phyloP scores from a whole-genome alignment of 495 filamentous ascomycete genomes.

The Endocarpon pusillum region DNA sequence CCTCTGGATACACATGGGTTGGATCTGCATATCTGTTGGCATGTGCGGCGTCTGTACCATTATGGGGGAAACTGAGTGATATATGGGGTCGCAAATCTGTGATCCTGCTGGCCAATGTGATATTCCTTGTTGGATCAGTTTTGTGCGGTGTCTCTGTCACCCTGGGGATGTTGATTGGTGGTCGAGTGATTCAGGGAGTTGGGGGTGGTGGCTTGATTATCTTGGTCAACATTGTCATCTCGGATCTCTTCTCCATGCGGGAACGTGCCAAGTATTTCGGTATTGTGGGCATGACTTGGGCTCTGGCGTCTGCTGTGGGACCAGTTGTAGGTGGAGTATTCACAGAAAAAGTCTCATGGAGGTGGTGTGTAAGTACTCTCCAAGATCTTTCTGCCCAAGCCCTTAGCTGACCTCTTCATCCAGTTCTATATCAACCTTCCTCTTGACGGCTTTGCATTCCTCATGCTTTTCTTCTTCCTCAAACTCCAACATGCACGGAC shows the following conservation, averaged over 20 bases:
- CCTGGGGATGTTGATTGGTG: constrained; percentile 59
- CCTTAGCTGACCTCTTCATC: too few relatives aligned
- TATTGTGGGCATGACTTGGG: constrained; percentile 55
- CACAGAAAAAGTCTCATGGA: constrained; percentile 32
- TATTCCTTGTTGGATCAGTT: constrained; percentile 65
- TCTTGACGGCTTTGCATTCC: constrained; percentile 50
- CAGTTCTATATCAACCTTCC: constrained; percentile 56
- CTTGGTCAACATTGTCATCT: constrained; percentile 66
- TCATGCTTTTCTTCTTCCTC: constrained; percentile 51
- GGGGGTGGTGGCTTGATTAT: constrained; percentile 68
- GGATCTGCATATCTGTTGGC: constrained; percentile 54
- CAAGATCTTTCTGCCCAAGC: too few relatives aligned
- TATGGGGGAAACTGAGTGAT: constrained; percentile 74
- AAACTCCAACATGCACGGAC: constrained; percentile 64
- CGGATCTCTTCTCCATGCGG: constrained; percentile 62
- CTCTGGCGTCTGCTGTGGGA: constrained; percentile 46
- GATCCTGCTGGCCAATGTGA: constrained; percentile 47
- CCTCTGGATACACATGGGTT: constrained; percentile 63
- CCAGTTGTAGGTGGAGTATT: constrained; percentile 52
- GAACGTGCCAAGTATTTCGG: constrained; percentile 47
- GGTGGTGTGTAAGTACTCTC: constrained; percentile 31
- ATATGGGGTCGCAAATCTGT: constrained; percentile 78
- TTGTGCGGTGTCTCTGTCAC: constrained; percentile 48
- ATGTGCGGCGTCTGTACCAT: constrained; percentile 47
- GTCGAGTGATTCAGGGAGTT: constrained; percentile 64